Evolutionary conservation across 352 stramenopile species (phyloP).

Genomic region (Pythium brassicae): DNA sequence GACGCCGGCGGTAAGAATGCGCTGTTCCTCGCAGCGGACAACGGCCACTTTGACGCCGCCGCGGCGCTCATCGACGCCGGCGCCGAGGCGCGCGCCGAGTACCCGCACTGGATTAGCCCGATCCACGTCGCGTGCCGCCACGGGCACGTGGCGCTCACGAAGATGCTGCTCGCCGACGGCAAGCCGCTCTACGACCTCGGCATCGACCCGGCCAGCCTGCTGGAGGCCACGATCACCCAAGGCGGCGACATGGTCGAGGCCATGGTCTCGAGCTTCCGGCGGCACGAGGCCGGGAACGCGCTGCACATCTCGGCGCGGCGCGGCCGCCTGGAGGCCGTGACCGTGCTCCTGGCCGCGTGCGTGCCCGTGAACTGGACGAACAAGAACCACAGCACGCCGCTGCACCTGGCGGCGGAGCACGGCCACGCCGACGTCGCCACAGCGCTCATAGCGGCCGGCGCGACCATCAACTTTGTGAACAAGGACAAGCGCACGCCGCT

Average conservation of each 20-base stretch:
- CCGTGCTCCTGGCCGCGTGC: too few species aligned
- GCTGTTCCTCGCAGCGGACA: neutral
- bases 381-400: neutral
- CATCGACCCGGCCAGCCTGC: too few species aligned
- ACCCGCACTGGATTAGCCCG: too few species aligned
- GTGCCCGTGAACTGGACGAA: too few species aligned
- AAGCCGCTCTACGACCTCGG: too few species aligned
- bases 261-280: too few species aligned
- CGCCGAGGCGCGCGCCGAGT: too few species aligned
- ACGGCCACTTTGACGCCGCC: neutral
- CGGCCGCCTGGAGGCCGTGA: too few species aligned
- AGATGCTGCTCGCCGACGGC: neutral
- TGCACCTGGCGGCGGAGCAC: neutral
- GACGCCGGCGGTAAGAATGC: neutral
- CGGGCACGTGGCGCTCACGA: neutral
- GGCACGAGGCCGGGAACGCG: too few species aligned
- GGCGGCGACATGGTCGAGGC: too few species aligned
- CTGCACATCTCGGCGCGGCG: too few species aligned
- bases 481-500: neutral
- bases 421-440: neutral
- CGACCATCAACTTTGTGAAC: neutral
- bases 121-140: neutral
- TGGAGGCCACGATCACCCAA: too few species aligned
- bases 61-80: neutral
- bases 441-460: neutral